phyloP scores from a whole-genome alignment of 164 flowering plant species.

The Buxus sempervirens region DNA sequence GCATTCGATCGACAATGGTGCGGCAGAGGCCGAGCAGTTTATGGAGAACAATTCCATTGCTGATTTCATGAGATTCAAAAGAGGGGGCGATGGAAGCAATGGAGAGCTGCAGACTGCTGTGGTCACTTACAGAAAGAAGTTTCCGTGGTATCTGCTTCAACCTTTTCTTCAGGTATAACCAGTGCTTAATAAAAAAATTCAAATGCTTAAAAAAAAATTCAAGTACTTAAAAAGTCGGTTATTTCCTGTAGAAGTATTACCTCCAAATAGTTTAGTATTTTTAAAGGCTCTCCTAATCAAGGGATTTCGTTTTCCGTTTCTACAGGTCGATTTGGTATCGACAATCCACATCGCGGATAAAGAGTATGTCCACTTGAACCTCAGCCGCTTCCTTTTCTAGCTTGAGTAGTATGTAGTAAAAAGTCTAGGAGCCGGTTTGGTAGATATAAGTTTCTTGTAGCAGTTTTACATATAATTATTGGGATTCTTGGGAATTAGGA shows the following conservation, averaged over 20 bases:
- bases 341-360: conserved; percentile 94
- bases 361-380: conserved; percentile 52
- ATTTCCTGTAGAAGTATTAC: neutral
- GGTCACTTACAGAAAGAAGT: conserved; percentile 69
- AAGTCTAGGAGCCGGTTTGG: neutral
- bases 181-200: neutral
- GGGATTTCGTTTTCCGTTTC: neutral
- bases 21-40: conserved; percentile 49
- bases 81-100: conserved; percentile 22
- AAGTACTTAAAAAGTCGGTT: neutral
- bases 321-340: conserved; percentile 97
- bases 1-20: conserved; percentile 35
- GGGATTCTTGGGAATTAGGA: neutral
- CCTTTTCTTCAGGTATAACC: conserved; percentile 75
- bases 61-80: conserved; percentile 84
- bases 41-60: conserved; percentile 61
- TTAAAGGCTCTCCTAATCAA: neutral
- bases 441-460: neutral
- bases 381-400: neutral
- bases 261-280: neutral
- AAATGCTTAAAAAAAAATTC: neutral
- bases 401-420: neutral
- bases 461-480: too few species aligned
- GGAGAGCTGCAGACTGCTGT: conserved; percentile 93
- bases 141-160: conserved; percentile 78